Conservation (phyloP, 2,329 filamentous ascomycete species). For the Epichloe sp. region DNA sequence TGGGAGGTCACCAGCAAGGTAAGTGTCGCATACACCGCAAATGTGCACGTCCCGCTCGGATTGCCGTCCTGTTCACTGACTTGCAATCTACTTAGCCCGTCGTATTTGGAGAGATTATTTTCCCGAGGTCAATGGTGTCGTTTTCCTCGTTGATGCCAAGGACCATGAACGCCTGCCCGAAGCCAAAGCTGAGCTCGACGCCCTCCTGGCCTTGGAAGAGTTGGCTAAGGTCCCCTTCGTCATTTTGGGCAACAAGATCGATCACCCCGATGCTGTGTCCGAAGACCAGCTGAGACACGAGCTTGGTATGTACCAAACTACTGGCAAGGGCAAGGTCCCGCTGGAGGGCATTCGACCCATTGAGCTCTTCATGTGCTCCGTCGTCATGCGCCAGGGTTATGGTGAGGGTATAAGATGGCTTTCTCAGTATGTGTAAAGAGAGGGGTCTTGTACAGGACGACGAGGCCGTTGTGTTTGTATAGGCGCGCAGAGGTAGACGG, state of each 20-base stretch:
- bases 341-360: constrained; percentile 87
- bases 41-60: not conserved
- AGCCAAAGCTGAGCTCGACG: constrained; percentile 94
- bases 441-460: not conserved
- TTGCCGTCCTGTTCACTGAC: not conserved
- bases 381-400: constrained; percentile 95
- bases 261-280: constrained; percentile 87
- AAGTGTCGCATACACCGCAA: constrained; percentile 9
- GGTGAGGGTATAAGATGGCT: constrained; percentile 86
- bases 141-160: constrained; percentile 96
- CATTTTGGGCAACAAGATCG: constrained; percentile 97
- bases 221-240: constrained; percentile 91
- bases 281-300: constrained; percentile 92
- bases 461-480: not conserved
- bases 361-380: constrained; percentile 98
- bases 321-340: constrained; percentile 87
- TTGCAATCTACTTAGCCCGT: constrained; percentile 47
- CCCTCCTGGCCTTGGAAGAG: constrained; percentile 92
- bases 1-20: constrained; percentile 90
- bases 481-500: not conserved
- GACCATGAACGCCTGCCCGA: constrained; percentile 90
- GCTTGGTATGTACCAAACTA: constrained; percentile 90
- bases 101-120: constrained; percentile 96
- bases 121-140: constrained; percentile 89
- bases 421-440: constrained; percentile 70